These are phyloP conservation scores for Aciculosporium take DNA, from an alignment of 2,329 filamentous ascomycete species.

Conservation along the genomic window DNA sequence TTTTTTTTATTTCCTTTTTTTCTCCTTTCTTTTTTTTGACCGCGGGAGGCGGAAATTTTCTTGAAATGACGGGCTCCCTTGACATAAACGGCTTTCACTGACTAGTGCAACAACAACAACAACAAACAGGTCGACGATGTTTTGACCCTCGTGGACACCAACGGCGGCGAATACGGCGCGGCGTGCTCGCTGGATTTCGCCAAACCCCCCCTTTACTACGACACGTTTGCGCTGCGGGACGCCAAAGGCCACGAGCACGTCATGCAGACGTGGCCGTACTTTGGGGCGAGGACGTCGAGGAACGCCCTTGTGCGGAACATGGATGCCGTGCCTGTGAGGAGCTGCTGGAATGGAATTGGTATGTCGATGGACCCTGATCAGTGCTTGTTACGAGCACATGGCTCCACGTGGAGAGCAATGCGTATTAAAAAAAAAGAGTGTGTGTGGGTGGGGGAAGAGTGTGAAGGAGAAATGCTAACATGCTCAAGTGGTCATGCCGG, in stretches of 20 bases:
- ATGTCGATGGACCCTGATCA: conserved; percentile 7
- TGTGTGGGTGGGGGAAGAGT: too few species aligned
- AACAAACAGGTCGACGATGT: conserved; percentile 36
- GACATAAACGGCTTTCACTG: too few species aligned
- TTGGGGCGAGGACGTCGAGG: conserved; percentile 34
- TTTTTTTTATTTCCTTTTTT: too few species aligned
- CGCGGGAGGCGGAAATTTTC: too few species aligned
- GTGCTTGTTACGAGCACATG: too few species aligned
- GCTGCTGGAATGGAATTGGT: conserved; percentile 33
- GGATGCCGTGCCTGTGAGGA: conserved; percentile 29
- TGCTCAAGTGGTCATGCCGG: conserved; percentile 31
- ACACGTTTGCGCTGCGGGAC: conserved; percentile 49
- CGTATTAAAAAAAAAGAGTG: too few species aligned
- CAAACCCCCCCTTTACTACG: conserved; percentile 40
- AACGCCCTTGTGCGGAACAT: conserved; percentile 35
- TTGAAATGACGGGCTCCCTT: too few species aligned
- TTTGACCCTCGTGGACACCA: conserved; percentile 39
- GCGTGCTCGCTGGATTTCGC: conserved; percentile 48
- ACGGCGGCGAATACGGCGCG: conserved; percentile 43
- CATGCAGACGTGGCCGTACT: conserved; percentile 46
- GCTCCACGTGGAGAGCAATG: too few species aligned
- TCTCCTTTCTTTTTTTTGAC: too few species aligned
- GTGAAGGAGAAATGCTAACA: too few species aligned
- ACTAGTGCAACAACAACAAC: too few species aligned
- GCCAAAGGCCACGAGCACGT: conserved; percentile 33